phyloP scores from a whole-genome alignment of 2,329 filamentous ascomycete genomes.

The Lasiodiplodia gonubiensis region DNA sequence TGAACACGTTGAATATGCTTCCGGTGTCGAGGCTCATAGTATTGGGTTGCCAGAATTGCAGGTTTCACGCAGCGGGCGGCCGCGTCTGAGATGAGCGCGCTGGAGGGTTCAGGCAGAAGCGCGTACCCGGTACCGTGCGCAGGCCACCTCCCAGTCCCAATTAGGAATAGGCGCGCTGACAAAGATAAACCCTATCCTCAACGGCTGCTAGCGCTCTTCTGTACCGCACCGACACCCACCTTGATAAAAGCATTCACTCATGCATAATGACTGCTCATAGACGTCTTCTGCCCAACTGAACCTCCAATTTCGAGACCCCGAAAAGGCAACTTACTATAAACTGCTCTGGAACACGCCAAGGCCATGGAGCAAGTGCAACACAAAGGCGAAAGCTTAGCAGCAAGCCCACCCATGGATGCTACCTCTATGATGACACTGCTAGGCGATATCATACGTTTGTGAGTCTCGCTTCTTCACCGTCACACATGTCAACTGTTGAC shows the following conservation, averaged over 20 bases:
- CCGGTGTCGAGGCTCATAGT: neutral
- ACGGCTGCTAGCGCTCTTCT: neutral
- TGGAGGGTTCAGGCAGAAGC: slow-evolving; percentile 6
- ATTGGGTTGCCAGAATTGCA: neutral
- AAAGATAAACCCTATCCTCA: neutral
- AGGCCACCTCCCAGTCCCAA: neutral
- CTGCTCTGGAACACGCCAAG: neutral
- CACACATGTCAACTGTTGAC: neutral
- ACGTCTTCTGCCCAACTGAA: neutral
- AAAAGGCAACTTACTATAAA: neutral
- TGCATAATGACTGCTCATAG: neutral
- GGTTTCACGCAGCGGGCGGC: neutral
- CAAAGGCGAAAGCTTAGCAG: neutral
- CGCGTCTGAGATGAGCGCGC: neutral
- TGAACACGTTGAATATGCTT: neutral
- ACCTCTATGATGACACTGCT: slow-evolving; percentile 37
- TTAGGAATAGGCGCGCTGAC: neutral
- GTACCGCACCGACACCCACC: neutral
- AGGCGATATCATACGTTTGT: slow-evolving; percentile 41
- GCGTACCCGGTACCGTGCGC: neutral
- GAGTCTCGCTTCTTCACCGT: neutral
- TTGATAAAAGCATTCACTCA: neutral
- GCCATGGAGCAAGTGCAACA: neutral
- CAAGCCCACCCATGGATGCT: neutral
- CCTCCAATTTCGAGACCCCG: neutral